A percentile compares a stretch with the other conserved stretches of the same genome.
Conservation (phyloP, 2,329 filamentous ascomycete species). For the Rhytidhysteron rufulum region DNA sequence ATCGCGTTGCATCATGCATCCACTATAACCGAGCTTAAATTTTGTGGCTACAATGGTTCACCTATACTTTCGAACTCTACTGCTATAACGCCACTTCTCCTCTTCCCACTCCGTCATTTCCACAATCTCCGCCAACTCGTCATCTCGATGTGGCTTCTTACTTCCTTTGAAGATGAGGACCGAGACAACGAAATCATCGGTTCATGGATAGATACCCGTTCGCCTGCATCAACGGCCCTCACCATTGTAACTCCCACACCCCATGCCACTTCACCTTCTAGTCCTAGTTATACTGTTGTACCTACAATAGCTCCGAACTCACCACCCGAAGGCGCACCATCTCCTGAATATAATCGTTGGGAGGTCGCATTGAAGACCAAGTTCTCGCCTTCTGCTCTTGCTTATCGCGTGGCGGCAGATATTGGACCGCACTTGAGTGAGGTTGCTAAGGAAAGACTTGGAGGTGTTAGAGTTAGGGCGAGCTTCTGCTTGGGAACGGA, state of each 20-base stretch:
- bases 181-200: constrained; percentile 43
- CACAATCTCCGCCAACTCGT: constrained; percentile 40
- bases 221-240: constrained; percentile 37
- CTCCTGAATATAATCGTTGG: constrained; percentile 37
- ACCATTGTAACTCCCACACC: constrained; percentile 29
- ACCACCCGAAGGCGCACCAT: constrained; percentile 10
- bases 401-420: constrained; percentile 37
- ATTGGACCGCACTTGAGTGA: constrained; percentile 39
- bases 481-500: constrained; percentile 42
- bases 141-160: constrained; percentile 41
- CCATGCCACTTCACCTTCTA: constrained; percentile 15
- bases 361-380: constrained; percentile 37
- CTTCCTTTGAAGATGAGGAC: constrained; percentile 33
- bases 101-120: constrained; percentile 39
- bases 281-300: constrained; percentile 15
- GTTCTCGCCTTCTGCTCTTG: constrained; percentile 39
- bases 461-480: constrained; percentile 42
- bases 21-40: constrained; percentile 44
- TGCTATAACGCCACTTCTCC: constrained; percentile 35
- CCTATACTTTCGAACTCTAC: constrained; percentile 38
- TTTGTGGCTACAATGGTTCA: constrained; percentile 45
- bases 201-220: constrained; percentile 42
- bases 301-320: constrained; percentile 23
- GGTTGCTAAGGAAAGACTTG: constrained; percentile 35
- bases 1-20: constrained; percentile 38